Conservation (phyloP, 257 asterid genomes). For the Nemophila menziesii region DNA sequence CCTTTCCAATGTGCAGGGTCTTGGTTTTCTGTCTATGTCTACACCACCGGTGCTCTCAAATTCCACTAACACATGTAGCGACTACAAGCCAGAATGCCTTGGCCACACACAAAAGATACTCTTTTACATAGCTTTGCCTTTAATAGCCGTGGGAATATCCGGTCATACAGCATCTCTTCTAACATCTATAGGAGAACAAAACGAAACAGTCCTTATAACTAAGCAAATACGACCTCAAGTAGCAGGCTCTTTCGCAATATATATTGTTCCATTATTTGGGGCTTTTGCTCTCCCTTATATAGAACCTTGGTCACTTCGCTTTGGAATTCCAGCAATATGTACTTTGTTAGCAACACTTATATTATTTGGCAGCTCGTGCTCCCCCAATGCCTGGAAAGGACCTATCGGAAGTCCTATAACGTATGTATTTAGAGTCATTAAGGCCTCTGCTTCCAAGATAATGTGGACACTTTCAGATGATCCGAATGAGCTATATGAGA, state of each 20-base stretch:
- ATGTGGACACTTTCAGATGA: too few species aligned
- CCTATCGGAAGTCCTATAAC: conserved; percentile 31
- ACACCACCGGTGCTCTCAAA: conserved; percentile 29
- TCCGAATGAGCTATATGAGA: too few species aligned
- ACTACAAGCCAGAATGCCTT: too few species aligned
- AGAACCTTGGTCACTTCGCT: conserved; percentile 32
- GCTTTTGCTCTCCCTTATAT: conserved; percentile 22
- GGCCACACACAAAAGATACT: too few species aligned
- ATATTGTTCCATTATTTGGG: conserved; percentile 19
- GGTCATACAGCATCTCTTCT: conserved; percentile 16
- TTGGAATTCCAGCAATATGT: conserved; percentile 31
- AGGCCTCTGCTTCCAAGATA: conserved; percentile 24
- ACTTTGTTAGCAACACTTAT: conserved; percentile 21
- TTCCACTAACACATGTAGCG: conserved; percentile 8
- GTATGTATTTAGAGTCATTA: conserved; percentile 32
- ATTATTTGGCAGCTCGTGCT: conserved; percentile 19
- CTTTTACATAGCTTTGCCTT: too few species aligned
- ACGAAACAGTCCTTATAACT: conserved; percentile 7
- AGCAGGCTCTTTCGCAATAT: conserved; percentile 6
- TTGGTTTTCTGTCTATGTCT: conserved; percentile 29
- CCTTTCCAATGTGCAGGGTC: conserved; percentile 14
- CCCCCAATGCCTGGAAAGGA: background rate
- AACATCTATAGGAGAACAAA: conserved; percentile 1
- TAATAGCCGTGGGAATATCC: too few species aligned
- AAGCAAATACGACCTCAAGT: conserved; percentile 1